Percentiles rank a stretch among this genome's conserved stretches.
Conservation (phyloP, 116 monocot genomes). For the Thalassia testudinum region DNA sequence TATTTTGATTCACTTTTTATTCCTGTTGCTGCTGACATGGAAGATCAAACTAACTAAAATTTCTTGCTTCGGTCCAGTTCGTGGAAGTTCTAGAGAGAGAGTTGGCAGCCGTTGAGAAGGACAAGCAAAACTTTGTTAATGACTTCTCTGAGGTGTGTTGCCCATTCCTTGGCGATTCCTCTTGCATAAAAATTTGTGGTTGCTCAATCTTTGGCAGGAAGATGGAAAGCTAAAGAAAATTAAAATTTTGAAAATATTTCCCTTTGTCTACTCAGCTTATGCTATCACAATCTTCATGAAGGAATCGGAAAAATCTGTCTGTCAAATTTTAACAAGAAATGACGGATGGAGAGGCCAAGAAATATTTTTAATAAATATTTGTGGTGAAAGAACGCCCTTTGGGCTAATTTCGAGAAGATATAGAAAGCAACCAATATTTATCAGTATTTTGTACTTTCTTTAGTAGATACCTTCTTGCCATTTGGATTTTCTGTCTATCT, state of each 20-base stretch:
- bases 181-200: neutral
- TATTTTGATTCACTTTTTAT: neutral
- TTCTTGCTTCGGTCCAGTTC: constrained; percentile 32
- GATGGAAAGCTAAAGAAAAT: no score
- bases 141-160: constrained; percentile 69
- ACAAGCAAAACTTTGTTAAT: constrained; percentile 47
- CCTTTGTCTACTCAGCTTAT: no score
- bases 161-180: neutral
- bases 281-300: no score
- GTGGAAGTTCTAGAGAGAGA: constrained; percentile 63
- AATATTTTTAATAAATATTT: no score
- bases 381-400: no score
- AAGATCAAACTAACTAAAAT: neutral
- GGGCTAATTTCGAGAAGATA: no score
- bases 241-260: no score
- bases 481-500: neutral
- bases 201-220: no score
- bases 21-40: neutral
- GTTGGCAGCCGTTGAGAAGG: constrained; percentile 54
- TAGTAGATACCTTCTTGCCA: no score
- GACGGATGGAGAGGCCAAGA: no score
- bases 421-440: neutral
- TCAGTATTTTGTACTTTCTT: neutral
- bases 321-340: no score
- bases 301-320: no score